Evolutionary conservation across 257 asterid genomes (phyloP).

Genomic region (Petunia axillaris): DNA sequence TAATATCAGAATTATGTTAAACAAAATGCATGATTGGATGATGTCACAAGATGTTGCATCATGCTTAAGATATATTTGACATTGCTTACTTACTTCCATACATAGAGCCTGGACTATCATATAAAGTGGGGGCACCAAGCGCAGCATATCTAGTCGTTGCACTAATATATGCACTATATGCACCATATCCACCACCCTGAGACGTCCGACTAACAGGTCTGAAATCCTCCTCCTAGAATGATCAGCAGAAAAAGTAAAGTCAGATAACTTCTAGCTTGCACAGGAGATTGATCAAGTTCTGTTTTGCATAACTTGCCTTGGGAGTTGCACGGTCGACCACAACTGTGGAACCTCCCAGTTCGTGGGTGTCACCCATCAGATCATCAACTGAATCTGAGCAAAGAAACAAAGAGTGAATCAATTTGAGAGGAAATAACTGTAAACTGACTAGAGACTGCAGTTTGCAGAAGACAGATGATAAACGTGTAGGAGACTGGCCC

Average conservation of each 20-base stretch:
- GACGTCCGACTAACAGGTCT: slow-evolving; percentile 74
- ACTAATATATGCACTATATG: slow-evolving; percentile 88
- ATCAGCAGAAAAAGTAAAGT: background rate
- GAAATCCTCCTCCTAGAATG: slow-evolving; percentile 76
- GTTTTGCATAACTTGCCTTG: slow-evolving; percentile 49
- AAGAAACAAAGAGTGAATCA: slow-evolving; percentile 16
- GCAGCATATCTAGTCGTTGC: slow-evolving; percentile 98
- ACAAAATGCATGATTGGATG: background rate
- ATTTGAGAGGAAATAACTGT: slow-evolving; percentile 11
- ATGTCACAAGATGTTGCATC: background rate
- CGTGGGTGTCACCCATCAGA: slow-evolving; percentile 89
- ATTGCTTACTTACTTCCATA: slow-evolving; percentile 77
- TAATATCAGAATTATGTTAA: background rate
- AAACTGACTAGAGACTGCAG: slow-evolving; percentile 10
- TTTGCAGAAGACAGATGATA: background rate
- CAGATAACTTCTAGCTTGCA: background rate
- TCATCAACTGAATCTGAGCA: slow-evolving; percentile 93
- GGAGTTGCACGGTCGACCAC: slow-evolving; percentile 99
- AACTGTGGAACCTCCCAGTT: slow-evolving; percentile 87
- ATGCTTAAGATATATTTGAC: background rate
- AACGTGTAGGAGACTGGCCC: background rate
- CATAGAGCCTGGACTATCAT: slow-evolving; percentile 73
- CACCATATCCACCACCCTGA: slow-evolving; percentile 89
- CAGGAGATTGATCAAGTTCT: background rate
- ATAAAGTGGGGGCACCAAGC: slow-evolving; percentile 95